Conservation (phyloP, 352 stramenopile species). For the Blastocystis sp. region DNA sequence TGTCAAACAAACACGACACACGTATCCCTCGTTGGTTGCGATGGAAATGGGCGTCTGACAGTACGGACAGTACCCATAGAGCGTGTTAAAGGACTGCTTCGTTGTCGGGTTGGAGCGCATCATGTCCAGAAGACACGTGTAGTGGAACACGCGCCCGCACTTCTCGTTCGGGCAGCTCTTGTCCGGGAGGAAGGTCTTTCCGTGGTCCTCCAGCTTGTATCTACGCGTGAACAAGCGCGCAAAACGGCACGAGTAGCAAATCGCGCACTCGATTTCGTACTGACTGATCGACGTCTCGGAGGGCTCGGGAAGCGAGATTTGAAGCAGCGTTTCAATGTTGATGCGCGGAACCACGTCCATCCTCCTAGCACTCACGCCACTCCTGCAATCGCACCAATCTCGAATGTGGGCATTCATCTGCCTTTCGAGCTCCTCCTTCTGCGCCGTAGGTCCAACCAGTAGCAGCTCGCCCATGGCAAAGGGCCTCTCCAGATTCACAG, state of each 20-base stretch:
- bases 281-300: conserved; percentile 36
- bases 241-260: conserved; percentile 48
- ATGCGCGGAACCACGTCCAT: background rate
- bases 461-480: conserved; percentile 40
- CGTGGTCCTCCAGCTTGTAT: conserved; percentile 49
- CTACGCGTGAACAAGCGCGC: background rate
- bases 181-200: conserved; percentile 38
- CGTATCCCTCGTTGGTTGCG: background rate
- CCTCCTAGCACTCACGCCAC: conserved; percentile 7
- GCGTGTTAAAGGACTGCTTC: conserved; percentile 66
- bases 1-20: conserved; percentile 18
- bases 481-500: conserved; percentile 38
- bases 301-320: conserved; percentile 7
- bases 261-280: conserved; percentile 63
- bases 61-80: conserved; percentile 62
- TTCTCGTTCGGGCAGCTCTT: conserved; percentile 52
- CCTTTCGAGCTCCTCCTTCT: conserved; percentile 3
- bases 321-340: conserved; percentile 12
- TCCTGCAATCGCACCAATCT: background rate
- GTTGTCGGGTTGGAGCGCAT: conserved; percentile 64
- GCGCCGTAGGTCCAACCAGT: conserved; percentile 31
- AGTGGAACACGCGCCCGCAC: conserved; percentile 55
- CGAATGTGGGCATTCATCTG: conserved; percentile 6
- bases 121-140: conserved; percentile 60
- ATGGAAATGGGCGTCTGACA: conserved; percentile 38